Conservation (phyloP, 352 stramenopile species). For the Phytophthora foliorum region DNA sequence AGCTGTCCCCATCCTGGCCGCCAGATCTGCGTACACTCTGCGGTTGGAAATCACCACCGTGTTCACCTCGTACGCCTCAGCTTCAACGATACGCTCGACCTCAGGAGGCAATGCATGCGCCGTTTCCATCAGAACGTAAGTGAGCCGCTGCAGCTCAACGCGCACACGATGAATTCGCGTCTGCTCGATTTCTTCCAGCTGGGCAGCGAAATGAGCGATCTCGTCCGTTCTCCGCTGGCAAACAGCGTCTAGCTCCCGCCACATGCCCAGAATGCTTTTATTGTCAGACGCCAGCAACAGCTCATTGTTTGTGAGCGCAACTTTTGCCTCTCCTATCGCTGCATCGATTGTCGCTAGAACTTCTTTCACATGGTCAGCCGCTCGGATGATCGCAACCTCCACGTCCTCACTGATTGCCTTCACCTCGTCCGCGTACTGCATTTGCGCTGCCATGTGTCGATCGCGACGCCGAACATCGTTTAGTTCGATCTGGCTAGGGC, state of each 20-base stretch:
- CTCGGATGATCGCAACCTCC: slow-evolving; percentile 59
- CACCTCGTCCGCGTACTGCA: slow-evolving; percentile 56
- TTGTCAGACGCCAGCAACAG: slow-evolving; percentile 53
- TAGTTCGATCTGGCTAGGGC: slow-evolving; percentile 57
- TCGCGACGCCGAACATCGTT: slow-evolving; percentile 69
- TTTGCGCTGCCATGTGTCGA: slow-evolving; percentile 62
- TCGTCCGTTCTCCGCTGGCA: slow-evolving; percentile 56
- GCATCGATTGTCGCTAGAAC: slow-evolving; percentile 50
- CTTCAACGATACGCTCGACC: slow-evolving; percentile 81
- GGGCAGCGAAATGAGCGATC: slow-evolving; percentile 50
- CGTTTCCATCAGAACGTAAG: slow-evolving; percentile 69
- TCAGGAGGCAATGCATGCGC: slow-evolving; percentile 68
- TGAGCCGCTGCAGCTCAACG: slow-evolving; percentile 51
- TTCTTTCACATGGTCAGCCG: slow-evolving; percentile 71
- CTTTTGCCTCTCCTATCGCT: slow-evolving; percentile 27
- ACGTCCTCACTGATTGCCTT: slow-evolving; percentile 74
- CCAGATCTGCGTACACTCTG: slow-evolving; percentile 74
- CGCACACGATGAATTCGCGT: slow-evolving; percentile 56
- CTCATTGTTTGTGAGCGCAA: slow-evolving; percentile 40
- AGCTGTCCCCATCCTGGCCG: slow-evolving; percentile 67
- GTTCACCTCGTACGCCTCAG: slow-evolving; percentile 83
- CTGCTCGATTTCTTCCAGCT: slow-evolving; percentile 66
- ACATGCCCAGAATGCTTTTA: slow-evolving; percentile 48
- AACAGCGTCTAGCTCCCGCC: slow-evolving; percentile 48
- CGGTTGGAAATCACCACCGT: slow-evolving; percentile 86